phyloP scores from a whole-genome alignment of 2,329 filamentous ascomycete species.

The Xylaria sp. region DNA sequence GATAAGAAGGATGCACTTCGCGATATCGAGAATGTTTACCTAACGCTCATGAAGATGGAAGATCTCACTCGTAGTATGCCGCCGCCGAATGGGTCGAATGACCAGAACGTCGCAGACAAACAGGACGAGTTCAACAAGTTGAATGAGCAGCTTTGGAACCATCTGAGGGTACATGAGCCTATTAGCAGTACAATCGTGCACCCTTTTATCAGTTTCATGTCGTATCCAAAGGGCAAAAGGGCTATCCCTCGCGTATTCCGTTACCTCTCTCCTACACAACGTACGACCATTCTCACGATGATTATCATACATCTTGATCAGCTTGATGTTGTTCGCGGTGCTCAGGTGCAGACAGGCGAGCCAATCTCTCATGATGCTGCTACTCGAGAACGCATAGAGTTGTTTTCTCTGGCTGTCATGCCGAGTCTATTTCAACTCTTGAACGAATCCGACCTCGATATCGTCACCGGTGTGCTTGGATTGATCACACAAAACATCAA shows the following conservation, averaged over 20 bases:
- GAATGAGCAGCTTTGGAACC: conserved; percentile 83
- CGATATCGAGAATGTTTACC: conserved; percentile 90
- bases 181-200: conserved; percentile 81
- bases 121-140: conserved; percentile 87
- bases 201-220: conserved; percentile 95
- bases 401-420: conserved; percentile 90
- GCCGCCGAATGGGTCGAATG: conserved; percentile 69
- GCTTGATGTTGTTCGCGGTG: conserved; percentile 87
- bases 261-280: conserved; percentile 90
- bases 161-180: conserved; percentile 92
- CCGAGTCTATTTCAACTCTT: conserved; percentile 89
- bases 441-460: conserved; percentile 88
- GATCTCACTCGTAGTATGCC: conserved; percentile 88
- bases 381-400: conserved; percentile 89
- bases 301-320: conserved; percentile 93
- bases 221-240: conserved; percentile 95
- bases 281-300: conserved; percentile 94
- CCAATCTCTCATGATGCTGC: conserved; percentile 73
- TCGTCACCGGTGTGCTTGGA: conserved; percentile 89
- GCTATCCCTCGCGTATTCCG: conserved; percentile 94
- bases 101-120: conserved; percentile 74
- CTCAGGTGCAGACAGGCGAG: conserved; percentile 78
- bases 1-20: conserved; percentile 85
- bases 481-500: conserved; percentile 85
- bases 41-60: conserved; percentile 90